Conservation (phyloP, 1,139 yeast genomes). For the Lodderomyces elongisporus region DNA sequence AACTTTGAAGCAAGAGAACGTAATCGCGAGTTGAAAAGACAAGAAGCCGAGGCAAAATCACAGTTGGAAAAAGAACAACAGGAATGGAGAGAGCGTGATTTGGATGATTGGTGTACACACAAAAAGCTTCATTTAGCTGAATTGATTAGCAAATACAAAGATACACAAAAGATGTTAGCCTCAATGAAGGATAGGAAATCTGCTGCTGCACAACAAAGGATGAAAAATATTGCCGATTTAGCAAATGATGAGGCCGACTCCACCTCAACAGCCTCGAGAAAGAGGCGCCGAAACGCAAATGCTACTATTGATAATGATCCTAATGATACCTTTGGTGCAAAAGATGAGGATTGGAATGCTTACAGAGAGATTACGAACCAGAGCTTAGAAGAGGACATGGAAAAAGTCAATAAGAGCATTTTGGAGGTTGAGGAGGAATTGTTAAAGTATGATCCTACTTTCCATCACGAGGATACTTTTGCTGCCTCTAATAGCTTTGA, state of each 20-base stretch:
- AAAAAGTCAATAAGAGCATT: slow-evolving; percentile 60
- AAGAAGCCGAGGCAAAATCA: slow-evolving; percentile 49
- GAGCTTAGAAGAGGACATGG: slow-evolving; percentile 68
- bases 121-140: slow-evolving; percentile 60
- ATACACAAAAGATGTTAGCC: slow-evolving; percentile 63
- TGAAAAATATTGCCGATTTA: slow-evolving; percentile 85
- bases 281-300: slow-evolving; percentile 50
- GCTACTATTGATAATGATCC: slow-evolving; percentile 84
- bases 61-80: slow-evolving; percentile 57
- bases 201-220: slow-evolving; percentile 84
- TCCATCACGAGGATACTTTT: slow-evolving; percentile 77
- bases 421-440: slow-evolving; percentile 67
- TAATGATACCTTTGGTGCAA: slow-evolving; percentile 91
- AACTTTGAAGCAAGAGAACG: slow-evolving; percentile 85
- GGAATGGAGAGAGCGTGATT: slow-evolving; percentile 72
- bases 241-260: slow-evolving; percentile 65
- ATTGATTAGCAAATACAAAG: slow-evolving; percentile 56
- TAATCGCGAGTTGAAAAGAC: slow-evolving; percentile 68
- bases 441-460: slow-evolving; percentile 75
- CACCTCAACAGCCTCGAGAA: slow-evolving; percentile 33
- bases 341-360: slow-evolving; percentile 93
- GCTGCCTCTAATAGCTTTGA: slow-evolving; percentile 71
- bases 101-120: slow-evolving; percentile 72
- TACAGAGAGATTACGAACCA: slow-evolving; percentile 78
- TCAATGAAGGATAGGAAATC: slow-evolving; percentile 88